phyloP scores from a whole-genome alignment of 2,329 filamentous ascomycete genomes.

The Aphanocladium album region DNA sequence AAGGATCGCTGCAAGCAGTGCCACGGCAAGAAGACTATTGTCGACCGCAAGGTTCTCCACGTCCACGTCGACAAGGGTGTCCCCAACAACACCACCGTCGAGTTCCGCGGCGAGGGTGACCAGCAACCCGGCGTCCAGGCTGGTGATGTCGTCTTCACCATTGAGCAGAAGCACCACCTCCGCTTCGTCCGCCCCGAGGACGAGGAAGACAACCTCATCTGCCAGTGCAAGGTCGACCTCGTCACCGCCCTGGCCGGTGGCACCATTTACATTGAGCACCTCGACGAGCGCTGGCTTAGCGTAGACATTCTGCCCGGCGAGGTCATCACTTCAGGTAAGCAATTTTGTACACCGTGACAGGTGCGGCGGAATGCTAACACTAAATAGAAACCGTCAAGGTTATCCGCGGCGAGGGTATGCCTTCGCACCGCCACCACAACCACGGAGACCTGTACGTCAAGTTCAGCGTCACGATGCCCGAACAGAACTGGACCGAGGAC shows the following conservation, averaged over 20 bases:
- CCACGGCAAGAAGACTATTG: constrained; percentile 93
- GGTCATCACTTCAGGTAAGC: constrained; percentile 84
- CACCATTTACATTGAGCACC: constrained; percentile 86
- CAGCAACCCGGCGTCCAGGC: constrained; percentile 89
- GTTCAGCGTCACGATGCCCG: constrained; percentile 96
- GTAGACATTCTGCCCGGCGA: constrained; percentile 92
- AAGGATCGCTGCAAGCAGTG: constrained; percentile 98
- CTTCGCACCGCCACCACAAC: constrained; percentile 90
- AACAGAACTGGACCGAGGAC: constrained; percentile 63
- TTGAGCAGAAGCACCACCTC: constrained; percentile 96
- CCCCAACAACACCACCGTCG: constrained; percentile 88
- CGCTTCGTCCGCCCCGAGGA: constrained; percentile 96
- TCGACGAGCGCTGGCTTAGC: constrained; percentile 94
- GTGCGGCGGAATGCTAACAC: constrained; percentile 19
- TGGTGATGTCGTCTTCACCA: constrained; percentile 96
- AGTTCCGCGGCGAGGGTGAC: constrained; percentile 95
- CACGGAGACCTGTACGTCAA: constrained; percentile 94
- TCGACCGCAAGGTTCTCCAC: constrained; percentile 96
- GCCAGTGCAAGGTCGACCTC: constrained; percentile 91
- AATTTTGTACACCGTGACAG: not conserved
- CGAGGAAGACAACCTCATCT: constrained; percentile 94
- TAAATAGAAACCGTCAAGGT: constrained; percentile 78
- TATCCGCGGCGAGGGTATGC: constrained; percentile 96
- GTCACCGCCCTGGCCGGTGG: constrained; percentile 92
- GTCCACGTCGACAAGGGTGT: constrained; percentile 97